A percentile compares a stretch with the other conserved stretches of the same genome.
Evolutionary conservation across 2,329 filamentous ascomycete genomes (phyloP).

Genomic region (Cercospora berteroae): DNA sequence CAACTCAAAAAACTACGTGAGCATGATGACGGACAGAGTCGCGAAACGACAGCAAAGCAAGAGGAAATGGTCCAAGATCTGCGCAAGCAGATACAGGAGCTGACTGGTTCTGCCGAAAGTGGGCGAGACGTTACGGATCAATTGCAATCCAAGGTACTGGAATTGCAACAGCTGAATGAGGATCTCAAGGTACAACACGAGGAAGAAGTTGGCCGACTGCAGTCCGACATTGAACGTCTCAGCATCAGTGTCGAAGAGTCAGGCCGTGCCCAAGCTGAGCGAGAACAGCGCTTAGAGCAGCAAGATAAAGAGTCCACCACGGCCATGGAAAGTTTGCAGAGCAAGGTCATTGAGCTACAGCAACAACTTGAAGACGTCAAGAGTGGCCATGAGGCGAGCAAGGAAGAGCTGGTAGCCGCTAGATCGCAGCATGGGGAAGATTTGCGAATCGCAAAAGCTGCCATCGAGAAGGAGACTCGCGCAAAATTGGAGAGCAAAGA

Average conservation of each 20-base stretch:
- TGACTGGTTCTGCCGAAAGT: slow-evolving; percentile 27
- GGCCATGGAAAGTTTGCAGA: slow-evolving; percentile 25
- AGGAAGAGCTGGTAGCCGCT: slow-evolving; percentile 15
- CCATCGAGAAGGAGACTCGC: slow-evolving; percentile 14
- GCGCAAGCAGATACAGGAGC: slow-evolving; percentile 24
- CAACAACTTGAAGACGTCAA: slow-evolving; percentile 22
- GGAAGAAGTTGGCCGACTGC: slow-evolving; percentile 15
- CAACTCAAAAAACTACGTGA: slow-evolving; percentile 18
- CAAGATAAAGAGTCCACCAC: slow-evolving; percentile 6
- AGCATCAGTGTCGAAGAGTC: slow-evolving; percentile 16
- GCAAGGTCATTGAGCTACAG: slow-evolving; percentile 18
- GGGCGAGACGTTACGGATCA: slow-evolving; percentile 21
- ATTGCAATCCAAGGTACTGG: slow-evolving; percentile 19
- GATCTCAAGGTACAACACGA: slow-evolving; percentile 18
- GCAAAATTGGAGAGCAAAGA: slow-evolving; percentile 25
- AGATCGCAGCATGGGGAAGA: slow-evolving; percentile 21
- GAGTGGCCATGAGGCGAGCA: slow-evolving; percentile 18
- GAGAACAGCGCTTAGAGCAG: slow-evolving; percentile 18
- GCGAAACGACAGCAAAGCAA: slow-evolving; percentile 14
- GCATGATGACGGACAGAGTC: slow-evolving; percentile 8
- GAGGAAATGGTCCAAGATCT: slow-evolving; percentile 21
- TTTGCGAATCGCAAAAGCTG: slow-evolving; percentile 12
- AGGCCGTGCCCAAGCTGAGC: slow-evolving; percentile 5
- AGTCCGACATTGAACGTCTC: slow-evolving; percentile 15
- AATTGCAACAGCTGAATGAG: slow-evolving; percentile 21